These are phyloP conservation scores for Aspergillus indologenus DNA, from an alignment of 495 filamentous ascomycete species.

Conservation along the genomic window DNA sequence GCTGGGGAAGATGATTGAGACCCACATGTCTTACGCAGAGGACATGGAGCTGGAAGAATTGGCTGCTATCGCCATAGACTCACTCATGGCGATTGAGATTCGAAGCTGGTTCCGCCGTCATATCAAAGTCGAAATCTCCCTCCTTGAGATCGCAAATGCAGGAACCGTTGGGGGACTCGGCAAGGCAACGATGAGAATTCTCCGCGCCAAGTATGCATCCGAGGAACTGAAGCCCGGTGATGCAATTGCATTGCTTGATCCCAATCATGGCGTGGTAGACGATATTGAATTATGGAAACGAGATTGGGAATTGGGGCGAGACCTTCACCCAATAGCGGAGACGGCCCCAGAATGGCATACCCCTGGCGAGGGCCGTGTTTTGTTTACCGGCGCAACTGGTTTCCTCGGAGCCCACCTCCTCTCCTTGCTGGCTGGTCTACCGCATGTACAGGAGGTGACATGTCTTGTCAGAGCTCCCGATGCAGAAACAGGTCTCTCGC, in stretches of 20 bases:
- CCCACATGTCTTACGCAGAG: conserved; percentile 33
- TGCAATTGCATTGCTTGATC: too few relatives aligned
- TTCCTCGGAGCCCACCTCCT: conserved; percentile 15
- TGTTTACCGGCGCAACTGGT: conserved; percentile 17
- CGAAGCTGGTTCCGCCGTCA: conserved; percentile 36
- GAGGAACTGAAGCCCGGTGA: too few relatives aligned
- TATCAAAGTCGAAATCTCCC: conserved; percentile 27
- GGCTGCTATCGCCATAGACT: conserved; percentile 37
- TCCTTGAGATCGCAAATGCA: conserved; percentile 29
- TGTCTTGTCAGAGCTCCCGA: conserved; percentile 12
- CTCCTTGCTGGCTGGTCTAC: not conserved
- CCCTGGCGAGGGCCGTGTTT: conserved; percentile 11
- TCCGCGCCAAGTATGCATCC: conserved; percentile 12
- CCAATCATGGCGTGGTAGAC: too few relatives aligned
- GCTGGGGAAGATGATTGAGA: conserved; percentile 27
- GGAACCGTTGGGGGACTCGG: conserved; percentile 18
- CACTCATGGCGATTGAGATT: conserved; percentile 43
- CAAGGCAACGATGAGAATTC: conserved; percentile 13
- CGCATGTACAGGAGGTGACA: conserved; percentile 11
- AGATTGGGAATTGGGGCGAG: not conserved
- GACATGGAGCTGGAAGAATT: conserved; percentile 25
- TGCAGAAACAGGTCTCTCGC: not conserved
- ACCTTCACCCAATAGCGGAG: not conserved
- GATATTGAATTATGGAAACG: not conserved
- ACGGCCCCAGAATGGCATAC: conserved; percentile 3